Base-by-base conservation (phyloP, 2,329 filamentous ascomycete genomes). In the Xylaria arbuscula region DNA sequence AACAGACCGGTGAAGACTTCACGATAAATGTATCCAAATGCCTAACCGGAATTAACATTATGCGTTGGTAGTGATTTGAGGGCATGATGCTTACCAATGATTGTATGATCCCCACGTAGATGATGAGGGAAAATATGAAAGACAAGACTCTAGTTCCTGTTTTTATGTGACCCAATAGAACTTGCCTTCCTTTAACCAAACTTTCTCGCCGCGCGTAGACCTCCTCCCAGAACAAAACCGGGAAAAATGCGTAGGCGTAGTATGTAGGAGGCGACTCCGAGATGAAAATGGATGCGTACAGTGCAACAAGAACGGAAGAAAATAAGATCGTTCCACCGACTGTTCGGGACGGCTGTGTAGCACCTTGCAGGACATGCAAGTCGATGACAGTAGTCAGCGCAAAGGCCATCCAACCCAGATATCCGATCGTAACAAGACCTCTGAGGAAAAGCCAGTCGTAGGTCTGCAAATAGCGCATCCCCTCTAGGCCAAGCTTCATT, bases 391-490 rank as follows among this genome's bases (percentile, higher is more conserved):
- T 97, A 0, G 93, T 96, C 59, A 97, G 83, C 1, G 94, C 93
- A 80, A 94, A 99, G 0, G 92, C 91, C 77, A 98, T 97, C 95
- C 95, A 99, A 22, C 96, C 96, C 8, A 98, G 82, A 76, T 98
- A 99, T 19, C 96, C 96, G 13, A 92, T 78, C 1, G 96, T 98
- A 68, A 99, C 92, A 58, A 99, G 85, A 1, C 93, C 92, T 68
- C 96, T 88, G 42, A 99, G 83, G 81, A 99, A 99, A 2, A 99
- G 85, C 96, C 96, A 99, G 82, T 99, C 96, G 76, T 99, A 99
- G 0, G 94, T 99, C 80, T 99, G 96, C 32, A 99, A 86, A 78
- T 99, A 99, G 59, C 96, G 89, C 68, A 99, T 83, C 8, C 96
- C 96, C 69, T 93, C 88, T 0, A 99, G 85, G 1, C 89, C 91